These are phyloP conservation scores for Geotrichum fermentans DNA, from an alignment of 1,139 yeast genomes.

Conservation along the genomic window DNA sequence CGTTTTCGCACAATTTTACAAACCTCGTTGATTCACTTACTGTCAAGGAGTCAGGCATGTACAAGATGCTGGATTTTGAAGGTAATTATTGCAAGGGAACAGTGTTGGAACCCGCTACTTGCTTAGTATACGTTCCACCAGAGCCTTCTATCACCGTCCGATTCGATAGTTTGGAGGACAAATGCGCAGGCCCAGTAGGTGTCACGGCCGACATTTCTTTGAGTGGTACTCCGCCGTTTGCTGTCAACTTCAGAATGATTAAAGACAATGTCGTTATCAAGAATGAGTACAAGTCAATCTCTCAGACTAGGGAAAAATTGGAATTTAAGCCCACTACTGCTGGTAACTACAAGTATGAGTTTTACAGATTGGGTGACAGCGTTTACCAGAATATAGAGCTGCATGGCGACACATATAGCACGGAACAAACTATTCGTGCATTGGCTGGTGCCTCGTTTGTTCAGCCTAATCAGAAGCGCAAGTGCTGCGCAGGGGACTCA, in stretches of 20 bases:
- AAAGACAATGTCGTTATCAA: slow-evolving; percentile 31
- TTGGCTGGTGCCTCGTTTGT: slow-evolving; percentile 40
- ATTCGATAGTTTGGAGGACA: slow-evolving; percentile 59
- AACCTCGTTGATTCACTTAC: slow-evolving; percentile 35
- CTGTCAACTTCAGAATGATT: slow-evolving; percentile 54
- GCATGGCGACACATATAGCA: slow-evolving; percentile 18
- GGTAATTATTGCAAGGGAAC: slow-evolving; percentile 66
- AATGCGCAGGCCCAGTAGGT: slow-evolving; percentile 91
- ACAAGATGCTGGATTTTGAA: slow-evolving; percentile 48
- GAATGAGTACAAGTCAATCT: slow-evolving; percentile 22
- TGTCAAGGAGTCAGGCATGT: slow-evolving; percentile 59
- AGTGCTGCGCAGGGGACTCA: slow-evolving; percentile 46
- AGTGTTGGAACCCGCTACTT: slow-evolving; percentile 45
- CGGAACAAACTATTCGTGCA: slow-evolving; percentile 37
- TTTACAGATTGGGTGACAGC: slow-evolving; percentile 43
- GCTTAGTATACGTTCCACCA: slow-evolving; percentile 46
- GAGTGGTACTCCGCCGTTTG: slow-evolving; percentile 79
- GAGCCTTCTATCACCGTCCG: slow-evolving; percentile 44
- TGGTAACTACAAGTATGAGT: slow-evolving; percentile 73
- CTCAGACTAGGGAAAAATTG: slow-evolving; percentile 47
- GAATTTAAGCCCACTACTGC: slow-evolving; percentile 73
- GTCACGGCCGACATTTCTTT: slow-evolving; percentile 62
- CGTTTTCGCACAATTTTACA: slow-evolving; percentile 27
- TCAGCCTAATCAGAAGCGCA: slow-evolving; percentile 25
- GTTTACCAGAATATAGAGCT: slow-evolving; percentile 36